These are phyloP conservation scores for Metschnikowia orientalis DNA, from an alignment of 805 yeast genomes.

Conservation along the genomic window DNA sequence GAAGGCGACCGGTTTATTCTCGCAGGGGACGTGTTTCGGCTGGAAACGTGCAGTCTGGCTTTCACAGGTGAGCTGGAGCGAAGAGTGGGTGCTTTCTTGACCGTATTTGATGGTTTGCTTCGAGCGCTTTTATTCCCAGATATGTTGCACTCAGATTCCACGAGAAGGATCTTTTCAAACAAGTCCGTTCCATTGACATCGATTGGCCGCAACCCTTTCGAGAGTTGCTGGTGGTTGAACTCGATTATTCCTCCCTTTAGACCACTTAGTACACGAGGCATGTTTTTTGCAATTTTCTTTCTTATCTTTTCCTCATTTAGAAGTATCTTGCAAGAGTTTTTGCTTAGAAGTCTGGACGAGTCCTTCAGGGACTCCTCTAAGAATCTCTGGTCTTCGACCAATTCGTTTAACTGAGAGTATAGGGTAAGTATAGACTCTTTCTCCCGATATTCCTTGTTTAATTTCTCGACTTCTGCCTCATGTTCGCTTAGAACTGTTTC, in stretches of 20 bases:
- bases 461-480: slow-evolving; percentile 53
- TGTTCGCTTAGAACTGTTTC: slow-evolving; percentile 61
- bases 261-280: slow-evolving; percentile 59
- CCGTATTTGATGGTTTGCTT: slow-evolving; percentile 1
- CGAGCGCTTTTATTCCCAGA: slow-evolving; percentile 7
- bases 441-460: slow-evolving; percentile 47
- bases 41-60: slow-evolving; percentile 1
- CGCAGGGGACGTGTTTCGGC: slow-evolving; percentile 12
- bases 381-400: slow-evolving; percentile 56
- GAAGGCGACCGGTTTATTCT: slow-evolving; percentile 10
- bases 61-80: slow-evolving; percentile 10
- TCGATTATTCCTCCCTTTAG: slow-evolving; percentile 44
- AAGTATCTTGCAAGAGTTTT: slow-evolving; percentile 74
- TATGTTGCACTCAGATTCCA: slow-evolving; percentile 23
- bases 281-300: slow-evolving; percentile 57
- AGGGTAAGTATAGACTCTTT: slow-evolving; percentile 53
- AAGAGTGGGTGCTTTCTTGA: neutral
- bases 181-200: slow-evolving; percentile 48
- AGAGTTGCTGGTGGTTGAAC: slow-evolving; percentile 40
- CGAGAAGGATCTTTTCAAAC: slow-evolving; percentile 30
- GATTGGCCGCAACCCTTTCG: slow-evolving; percentile 21
- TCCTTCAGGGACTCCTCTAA: slow-evolving; percentile 71
- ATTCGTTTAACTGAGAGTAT: slow-evolving; percentile 51
- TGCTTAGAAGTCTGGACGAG: slow-evolving; percentile 69
- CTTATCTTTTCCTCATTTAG: slow-evolving; percentile 76